Percentiles rank a stretch among this genome's conserved stretches.
Evolutionary conservation across 331 rosid genomes (phyloP).

Genomic region (Erythrophleum ivorense): DNA sequence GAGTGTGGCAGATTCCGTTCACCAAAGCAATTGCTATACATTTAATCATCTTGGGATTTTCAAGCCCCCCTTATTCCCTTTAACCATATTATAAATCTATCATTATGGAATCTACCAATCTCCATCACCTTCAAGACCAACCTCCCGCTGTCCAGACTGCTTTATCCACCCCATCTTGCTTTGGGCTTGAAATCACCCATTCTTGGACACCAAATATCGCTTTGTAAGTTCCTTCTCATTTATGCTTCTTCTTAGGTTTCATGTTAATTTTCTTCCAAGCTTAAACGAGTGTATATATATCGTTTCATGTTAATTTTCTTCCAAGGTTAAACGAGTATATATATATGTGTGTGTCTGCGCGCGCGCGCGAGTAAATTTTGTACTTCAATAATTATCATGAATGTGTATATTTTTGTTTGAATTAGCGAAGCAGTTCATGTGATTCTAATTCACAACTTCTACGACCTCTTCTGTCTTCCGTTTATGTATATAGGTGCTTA

Average conservation of each 20-base stretch:
- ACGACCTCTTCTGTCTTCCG: background rate
- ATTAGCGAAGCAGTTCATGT: background rate
- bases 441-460: background rate
- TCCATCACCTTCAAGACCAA: slow-evolving; percentile 68
- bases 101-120: slow-evolving; percentile 77
- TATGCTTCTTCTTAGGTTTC: background rate
- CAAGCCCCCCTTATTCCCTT: slow-evolving; percentile 41
- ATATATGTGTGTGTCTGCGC: background rate
- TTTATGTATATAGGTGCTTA: background rate
- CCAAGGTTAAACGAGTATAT: background rate
- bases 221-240: slow-evolving; percentile 54
- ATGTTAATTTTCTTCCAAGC: no score
- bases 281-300: no score
- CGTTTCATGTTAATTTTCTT: background rate
- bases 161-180: slow-evolving; percentile 48
- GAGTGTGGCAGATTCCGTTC: slow-evolving; percentile 58
- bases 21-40: slow-evolving; percentile 36
- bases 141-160: slow-evolving; percentile 39
- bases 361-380: background rate
- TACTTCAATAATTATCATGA: background rate
- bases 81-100: slow-evolving; percentile 29
- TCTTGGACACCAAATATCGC: slow-evolving; percentile 58
- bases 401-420: background rate
- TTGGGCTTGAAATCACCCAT: slow-evolving; percentile 53
- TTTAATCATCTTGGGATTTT: slow-evolving; percentile 81